These are phyloP conservation scores for Thyridium curvatum DNA, from an alignment of 2,329 filamentous ascomycete genomes.

Conservation along the genomic window DNA sequence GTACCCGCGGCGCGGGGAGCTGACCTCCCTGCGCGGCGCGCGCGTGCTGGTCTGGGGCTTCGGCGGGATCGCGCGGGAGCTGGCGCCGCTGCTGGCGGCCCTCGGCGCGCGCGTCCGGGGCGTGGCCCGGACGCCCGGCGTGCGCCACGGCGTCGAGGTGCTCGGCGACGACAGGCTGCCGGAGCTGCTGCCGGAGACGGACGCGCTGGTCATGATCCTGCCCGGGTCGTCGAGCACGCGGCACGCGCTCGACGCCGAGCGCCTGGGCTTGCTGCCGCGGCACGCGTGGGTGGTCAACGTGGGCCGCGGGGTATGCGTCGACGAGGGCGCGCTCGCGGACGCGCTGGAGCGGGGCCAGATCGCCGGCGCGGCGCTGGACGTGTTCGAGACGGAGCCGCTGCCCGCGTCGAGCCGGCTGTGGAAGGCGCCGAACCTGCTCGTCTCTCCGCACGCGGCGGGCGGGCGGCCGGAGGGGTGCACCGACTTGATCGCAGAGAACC, in stretches of 20 bases:
- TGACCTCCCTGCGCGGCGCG: conserved; percentile 36
- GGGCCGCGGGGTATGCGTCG: conserved; percentile 39
- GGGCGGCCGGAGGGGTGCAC: too few relatives aligned
- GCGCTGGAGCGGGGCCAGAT: conserved; percentile 35
- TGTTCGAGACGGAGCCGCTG: conserved; percentile 27
- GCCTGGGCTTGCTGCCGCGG: conserved; percentile 29
- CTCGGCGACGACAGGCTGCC: conserved; percentile 30
- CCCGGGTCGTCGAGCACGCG: conserved; percentile 32
- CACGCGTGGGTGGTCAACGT: conserved; percentile 37
- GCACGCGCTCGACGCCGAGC: conserved; percentile 30
- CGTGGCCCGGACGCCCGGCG: conserved; percentile 29
- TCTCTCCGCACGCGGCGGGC: conserved; percentile 12
- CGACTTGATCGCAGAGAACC: too few relatives aligned
- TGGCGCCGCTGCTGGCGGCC: conserved; percentile 29
- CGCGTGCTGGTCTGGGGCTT: conserved; percentile 41
- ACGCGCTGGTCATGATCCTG: conserved; percentile 43
- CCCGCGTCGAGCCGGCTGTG: conserved; percentile 13
- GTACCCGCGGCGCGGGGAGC: conserved; percentile 30
- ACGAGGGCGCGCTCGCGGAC: conserved; percentile 41
- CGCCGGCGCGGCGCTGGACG: conserved; percentile 43
- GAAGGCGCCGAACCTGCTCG: conserved; percentile 13
- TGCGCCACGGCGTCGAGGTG: conserved; percentile 36
- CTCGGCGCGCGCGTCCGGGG: conserved; percentile 41
- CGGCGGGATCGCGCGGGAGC: conserved; percentile 40
- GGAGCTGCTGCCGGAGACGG: conserved; percentile 31